These are phyloP conservation scores for Fomitiporia mediterranea DNA, from an alignment of 1,284 basidiomycete species.

Conservation along the genomic window DNA sequence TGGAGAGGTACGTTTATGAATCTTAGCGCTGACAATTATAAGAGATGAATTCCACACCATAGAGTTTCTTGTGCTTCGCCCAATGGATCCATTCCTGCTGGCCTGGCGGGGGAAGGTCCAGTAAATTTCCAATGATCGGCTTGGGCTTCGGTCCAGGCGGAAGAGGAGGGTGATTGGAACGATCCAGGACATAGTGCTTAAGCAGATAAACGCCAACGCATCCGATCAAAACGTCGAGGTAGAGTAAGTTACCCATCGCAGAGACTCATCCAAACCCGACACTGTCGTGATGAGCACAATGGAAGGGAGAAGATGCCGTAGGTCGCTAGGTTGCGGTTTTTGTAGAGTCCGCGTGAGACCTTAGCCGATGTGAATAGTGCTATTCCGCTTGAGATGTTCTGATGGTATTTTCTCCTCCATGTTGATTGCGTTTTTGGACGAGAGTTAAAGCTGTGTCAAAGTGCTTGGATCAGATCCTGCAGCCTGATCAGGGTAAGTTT, in stretches of 20 bases:
- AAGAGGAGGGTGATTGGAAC: conserved; percentile 5
- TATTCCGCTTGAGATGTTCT: too few species aligned
- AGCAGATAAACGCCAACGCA: conserved; percentile 11
- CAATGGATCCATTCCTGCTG: conserved; percentile 19
- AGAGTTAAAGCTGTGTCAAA: too few species aligned
- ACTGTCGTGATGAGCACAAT: not conserved
- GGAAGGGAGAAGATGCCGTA: not conserved
- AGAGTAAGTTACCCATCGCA: conserved; percentile 3
- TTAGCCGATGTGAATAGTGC: too few species aligned
- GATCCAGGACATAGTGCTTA: not conserved
- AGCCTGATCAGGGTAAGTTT: too few species aligned
- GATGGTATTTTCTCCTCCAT: too few species aligned
- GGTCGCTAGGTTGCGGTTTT: not conserved
- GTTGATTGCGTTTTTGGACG: too few species aligned
- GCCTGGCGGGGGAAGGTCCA: conserved; percentile 17
- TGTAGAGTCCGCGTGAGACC: not conserved
- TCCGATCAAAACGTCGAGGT: conserved; percentile 10
- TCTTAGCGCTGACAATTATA: not conserved
- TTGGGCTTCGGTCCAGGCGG: conserved; percentile 20
- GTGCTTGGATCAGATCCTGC: too few species aligned
- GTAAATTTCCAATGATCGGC: conserved; percentile 20
- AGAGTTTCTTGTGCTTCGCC: conserved; percentile 19
- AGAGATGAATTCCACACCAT: conserved; percentile 4
- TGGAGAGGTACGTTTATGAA: not conserved
- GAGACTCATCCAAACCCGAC: too few species aligned